Evolutionary conservation across 805 yeast species (phyloP).

Genomic region (Babjeviella inositovora): DNA sequence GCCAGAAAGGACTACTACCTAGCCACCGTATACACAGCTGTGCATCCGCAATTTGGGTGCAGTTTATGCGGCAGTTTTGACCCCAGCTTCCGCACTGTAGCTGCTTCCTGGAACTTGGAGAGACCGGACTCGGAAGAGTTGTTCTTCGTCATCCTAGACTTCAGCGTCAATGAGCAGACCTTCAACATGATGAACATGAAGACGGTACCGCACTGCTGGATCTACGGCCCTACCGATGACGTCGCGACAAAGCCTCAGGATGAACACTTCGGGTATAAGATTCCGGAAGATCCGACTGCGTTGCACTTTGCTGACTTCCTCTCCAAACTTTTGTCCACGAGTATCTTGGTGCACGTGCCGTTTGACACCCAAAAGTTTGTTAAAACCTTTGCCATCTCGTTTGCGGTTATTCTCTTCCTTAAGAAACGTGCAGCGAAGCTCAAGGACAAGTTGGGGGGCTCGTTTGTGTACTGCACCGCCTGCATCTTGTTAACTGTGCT

Average conservation of each 20-base stretch:
- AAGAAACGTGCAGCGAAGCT: slow-evolving; percentile 26
- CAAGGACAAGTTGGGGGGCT: slow-evolving; percentile 4
- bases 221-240: slow-evolving; percentile 29
- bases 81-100: slow-evolving; percentile 20
- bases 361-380: slow-evolving; percentile 24
- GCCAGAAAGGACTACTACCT: slow-evolving; percentile 34
- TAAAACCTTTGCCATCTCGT: slow-evolving; percentile 25
- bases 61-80: slow-evolving; percentile 26
- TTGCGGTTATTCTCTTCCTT: slow-evolving; percentile 23
- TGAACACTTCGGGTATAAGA: not conserved
- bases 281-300: slow-evolving; percentile 11
- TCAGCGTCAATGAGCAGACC: slow-evolving; percentile 20
- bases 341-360: slow-evolving; percentile 7
- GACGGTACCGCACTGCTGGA: slow-evolving; percentile 53
- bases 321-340: too few relatives aligned
- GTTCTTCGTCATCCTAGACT: slow-evolving; percentile 35
- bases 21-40: slow-evolving; percentile 36
- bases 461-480: slow-evolving; percentile 6
- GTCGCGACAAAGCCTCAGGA: slow-evolving; percentile 7
- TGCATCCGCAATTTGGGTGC: slow-evolving; percentile 22
- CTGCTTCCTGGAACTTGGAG: slow-evolving; percentile 23
- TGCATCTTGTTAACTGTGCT: slow-evolving; percentile 22
- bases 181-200: slow-evolving; percentile 23
- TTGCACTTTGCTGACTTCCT: slow-evolving; percentile 18
- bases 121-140: slow-evolving; percentile 21